A percentile compares a stretch with the other conserved stretches of the same genome.
These are phyloP conservation scores for Ambrosiella beaveri DNA, from an alignment of 2,329 filamentous ascomycete species.

Conservation along the genomic window DNA sequence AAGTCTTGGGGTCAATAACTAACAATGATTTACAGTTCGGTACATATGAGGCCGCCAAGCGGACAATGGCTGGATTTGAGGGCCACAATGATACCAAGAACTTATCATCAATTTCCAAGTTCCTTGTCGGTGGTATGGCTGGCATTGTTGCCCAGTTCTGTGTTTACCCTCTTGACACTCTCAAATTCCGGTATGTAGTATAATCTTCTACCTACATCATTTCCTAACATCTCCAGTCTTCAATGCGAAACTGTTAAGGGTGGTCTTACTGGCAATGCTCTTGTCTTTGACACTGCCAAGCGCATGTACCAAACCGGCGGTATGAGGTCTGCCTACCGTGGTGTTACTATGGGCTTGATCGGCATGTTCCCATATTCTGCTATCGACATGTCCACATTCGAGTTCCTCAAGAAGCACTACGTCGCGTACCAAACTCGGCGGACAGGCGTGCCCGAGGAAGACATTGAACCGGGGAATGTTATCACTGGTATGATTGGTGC, in stretches of 20 bases:
- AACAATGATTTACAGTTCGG: slow-evolving; percentile 43
- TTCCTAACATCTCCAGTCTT: slow-evolving; percentile 42
- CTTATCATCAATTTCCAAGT: slow-evolving; percentile 74
- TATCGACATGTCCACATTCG: slow-evolving; percentile 90
- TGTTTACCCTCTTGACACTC: slow-evolving; percentile 83
- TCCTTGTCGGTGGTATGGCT: slow-evolving; percentile 74
- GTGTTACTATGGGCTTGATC: slow-evolving; percentile 79
- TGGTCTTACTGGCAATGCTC: slow-evolving; percentile 63
- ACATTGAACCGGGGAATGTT: slow-evolving; percentile 65
- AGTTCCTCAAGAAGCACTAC: slow-evolving; percentile 68
- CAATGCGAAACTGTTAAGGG: slow-evolving; percentile 87
- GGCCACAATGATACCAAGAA: slow-evolving; percentile 66
- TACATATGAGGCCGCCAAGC: slow-evolving; percentile 89
- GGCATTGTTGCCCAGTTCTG: slow-evolving; percentile 93
- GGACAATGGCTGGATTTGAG: slow-evolving; percentile 68
- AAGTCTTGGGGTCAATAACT: not conserved
- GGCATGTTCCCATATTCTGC: slow-evolving; percentile 98
- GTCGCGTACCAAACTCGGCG: slow-evolving; percentile 51
- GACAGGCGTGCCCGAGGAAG: slow-evolving; percentile 61
- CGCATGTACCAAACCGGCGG: slow-evolving; percentile 75
- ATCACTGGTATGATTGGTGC: slow-evolving; percentile 79
- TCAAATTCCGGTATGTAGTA: slow-evolving; percentile 42
- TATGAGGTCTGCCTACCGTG: slow-evolving; percentile 66
- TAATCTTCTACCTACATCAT: not conserved
- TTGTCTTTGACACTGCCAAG: slow-evolving; percentile 65